Percentiles rank a stretch among this genome's conserved stretches.
Evolutionary conservation across 2,329 filamentous ascomycete species (phyloP).

Genomic region (Dactylella cylindrospora): DNA sequence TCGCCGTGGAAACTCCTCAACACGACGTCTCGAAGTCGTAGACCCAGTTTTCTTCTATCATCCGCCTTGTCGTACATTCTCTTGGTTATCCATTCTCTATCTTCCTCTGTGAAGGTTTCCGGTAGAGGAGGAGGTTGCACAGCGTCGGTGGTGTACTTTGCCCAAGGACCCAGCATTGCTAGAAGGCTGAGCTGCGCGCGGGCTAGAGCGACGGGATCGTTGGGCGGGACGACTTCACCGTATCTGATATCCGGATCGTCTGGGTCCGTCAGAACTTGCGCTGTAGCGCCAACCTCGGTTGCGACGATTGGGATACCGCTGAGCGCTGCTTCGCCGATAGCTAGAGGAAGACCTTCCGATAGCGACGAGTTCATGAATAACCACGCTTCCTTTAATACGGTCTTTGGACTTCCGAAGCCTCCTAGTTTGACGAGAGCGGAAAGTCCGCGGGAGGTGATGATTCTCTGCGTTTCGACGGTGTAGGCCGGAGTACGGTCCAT

Average conservation of each 20-base stretch:
- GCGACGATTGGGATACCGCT: constrained; percentile 61
- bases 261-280: constrained; percentile 61
- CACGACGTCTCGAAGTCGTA: constrained; percentile 62
- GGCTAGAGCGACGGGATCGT: constrained; percentile 63
- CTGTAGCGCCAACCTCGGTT: constrained; percentile 61
- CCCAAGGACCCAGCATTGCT: constrained; percentile 64
- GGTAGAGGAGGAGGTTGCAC: constrained; percentile 55
- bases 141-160: constrained; percentile 60
- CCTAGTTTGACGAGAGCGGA: constrained; percentile 58
- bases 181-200: constrained; percentile 65
- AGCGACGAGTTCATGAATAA: constrained; percentile 63
- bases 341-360: constrained; percentile 61
- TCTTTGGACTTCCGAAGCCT: constrained; percentile 61
- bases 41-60: constrained; percentile 61
- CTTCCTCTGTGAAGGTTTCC: constrained; percentile 56
- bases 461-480: constrained; percentile 62
- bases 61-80: constrained; percentile 64
- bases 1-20: constrained; percentile 63
- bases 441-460: constrained; percentile 61
- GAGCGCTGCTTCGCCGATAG: constrained; percentile 61
- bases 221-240: constrained; percentile 65
- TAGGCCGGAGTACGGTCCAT: constrained; percentile 65
- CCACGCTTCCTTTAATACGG: constrained; percentile 61
- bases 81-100: constrained; percentile 59
- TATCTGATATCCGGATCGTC: constrained; percentile 57